Conservation (phyloP, 176 grass and related monocot genomes). For the Triticum dicoccoides region DNA sequence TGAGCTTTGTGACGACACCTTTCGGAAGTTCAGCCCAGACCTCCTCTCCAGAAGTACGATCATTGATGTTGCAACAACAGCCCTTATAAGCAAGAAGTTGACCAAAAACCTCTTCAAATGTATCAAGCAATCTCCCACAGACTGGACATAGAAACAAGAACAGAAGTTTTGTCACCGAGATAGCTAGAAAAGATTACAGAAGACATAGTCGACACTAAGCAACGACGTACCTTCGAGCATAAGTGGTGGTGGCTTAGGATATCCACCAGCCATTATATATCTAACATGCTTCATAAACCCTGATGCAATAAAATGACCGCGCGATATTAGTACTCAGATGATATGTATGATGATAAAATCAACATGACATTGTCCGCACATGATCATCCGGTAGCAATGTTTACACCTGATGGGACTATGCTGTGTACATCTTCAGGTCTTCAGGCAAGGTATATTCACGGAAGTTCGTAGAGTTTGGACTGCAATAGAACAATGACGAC, state of each 20-base stretch:
- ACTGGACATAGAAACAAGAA: slow-evolving; percentile 10
- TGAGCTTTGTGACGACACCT: background rate
- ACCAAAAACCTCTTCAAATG: slow-evolving; percentile 28
- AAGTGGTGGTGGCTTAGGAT: slow-evolving; percentile 36
- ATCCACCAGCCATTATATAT: background rate
- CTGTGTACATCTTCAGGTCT: background rate
- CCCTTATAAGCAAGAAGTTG: background rate
- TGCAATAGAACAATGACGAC: background rate
- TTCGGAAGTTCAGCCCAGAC: background rate
- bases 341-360: too few species aligned
- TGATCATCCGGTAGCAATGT: background rate
- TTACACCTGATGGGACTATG: background rate
- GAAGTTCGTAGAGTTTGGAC: background rate
- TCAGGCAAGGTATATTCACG: background rate
- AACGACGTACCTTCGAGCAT: slow-evolving; percentile 11
- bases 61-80: background rate
- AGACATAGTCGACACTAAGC: background rate
- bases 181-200: background rate
- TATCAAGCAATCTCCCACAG: background rate
- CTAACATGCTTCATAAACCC: too few species aligned
- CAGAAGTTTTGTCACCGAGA: background rate
- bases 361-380: background rate
- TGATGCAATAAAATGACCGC: too few species aligned
- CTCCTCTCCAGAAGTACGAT: background rate
- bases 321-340: too few species aligned